phyloP scores from a whole-genome alignment of 306 rosid species.

The Lathyrus sativus region DNA sequence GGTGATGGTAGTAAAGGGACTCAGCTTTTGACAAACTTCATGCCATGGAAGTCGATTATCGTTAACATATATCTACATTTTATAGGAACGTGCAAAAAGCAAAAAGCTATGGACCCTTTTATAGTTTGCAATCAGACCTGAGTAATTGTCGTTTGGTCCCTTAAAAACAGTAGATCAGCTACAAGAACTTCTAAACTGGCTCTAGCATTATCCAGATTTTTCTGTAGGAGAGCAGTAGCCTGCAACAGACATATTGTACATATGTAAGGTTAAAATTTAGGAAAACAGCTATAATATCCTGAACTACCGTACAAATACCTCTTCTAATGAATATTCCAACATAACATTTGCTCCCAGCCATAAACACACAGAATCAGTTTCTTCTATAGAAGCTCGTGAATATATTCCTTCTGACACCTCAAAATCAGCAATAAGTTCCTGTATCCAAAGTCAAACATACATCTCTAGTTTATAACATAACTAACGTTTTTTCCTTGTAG shows the following conservation, averaged over 20 bases:
- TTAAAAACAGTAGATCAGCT: constrained; percentile 83
- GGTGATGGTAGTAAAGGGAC: constrained; percentile 4
- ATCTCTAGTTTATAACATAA: constrained; percentile 4
- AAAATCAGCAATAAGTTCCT: constrained; percentile 84
- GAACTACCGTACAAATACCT: constrained; percentile 63
- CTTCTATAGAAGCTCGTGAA: constrained; percentile 76
- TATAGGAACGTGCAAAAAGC: background rate
- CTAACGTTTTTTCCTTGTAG: constrained; percentile 6
- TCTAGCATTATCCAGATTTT: constrained; percentile 81
- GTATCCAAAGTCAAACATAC: constrained; percentile 37
- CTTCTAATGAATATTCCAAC: constrained; percentile 91
- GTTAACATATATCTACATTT: background rate
- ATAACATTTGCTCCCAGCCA: constrained; percentile 98
- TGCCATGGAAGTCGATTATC: constrained; percentile 1
- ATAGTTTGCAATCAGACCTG: constrained; percentile 57
- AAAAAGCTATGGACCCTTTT: constrained; percentile 3
- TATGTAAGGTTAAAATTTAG: constrained; percentile 13
- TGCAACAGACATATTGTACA: constrained; percentile 47
- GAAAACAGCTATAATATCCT: constrained; percentile 22
- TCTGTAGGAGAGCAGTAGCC: constrained; percentile 76
- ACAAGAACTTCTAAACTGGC: constrained; percentile 83
- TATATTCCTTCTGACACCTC: constrained; percentile 92
- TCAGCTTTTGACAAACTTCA: background rate
- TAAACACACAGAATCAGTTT: constrained; percentile 74
- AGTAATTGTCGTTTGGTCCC: constrained; percentile 93